Percentiles rank a stretch among this genome's conserved stretches.
phyloP scores from a whole-genome alignment of 2,329 filamentous ascomycete species.

The Didymella sp. region DNA sequence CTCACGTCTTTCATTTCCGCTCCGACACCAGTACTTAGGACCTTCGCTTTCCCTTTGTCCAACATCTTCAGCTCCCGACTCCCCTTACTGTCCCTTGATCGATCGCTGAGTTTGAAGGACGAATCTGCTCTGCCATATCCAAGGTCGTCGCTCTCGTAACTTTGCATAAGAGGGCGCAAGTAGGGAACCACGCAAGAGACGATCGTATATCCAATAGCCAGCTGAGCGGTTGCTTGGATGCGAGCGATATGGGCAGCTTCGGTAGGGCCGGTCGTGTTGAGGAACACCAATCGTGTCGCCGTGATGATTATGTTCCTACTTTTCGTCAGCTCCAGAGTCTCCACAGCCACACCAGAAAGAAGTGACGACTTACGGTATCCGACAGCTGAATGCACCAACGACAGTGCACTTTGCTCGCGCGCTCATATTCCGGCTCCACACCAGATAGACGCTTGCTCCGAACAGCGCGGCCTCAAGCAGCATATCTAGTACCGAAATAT shows the following conservation, averaged over 20 bases:
- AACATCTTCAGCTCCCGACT: neutral
- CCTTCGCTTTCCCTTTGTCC: slow-evolving; percentile 1
- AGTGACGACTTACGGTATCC: slow-evolving; percentile 4
- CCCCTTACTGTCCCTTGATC: neutral
- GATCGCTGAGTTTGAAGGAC: neutral
- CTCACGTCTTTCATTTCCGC: neutral
- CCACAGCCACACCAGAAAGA: neutral
- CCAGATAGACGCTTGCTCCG: slow-evolving; percentile 13
- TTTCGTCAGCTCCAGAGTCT: neutral
- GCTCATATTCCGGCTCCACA: slow-evolving; percentile 20
- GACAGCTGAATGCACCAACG: slow-evolving; percentile 22
- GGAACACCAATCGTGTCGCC: slow-evolving; percentile 6
- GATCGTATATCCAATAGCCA: slow-evolving; percentile 19
- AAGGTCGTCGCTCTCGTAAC: slow-evolving; percentile 11
- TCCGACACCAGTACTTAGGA: neutral
- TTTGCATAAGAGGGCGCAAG: slow-evolving; percentile 21
- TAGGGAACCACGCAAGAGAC: slow-evolving; percentile 22
- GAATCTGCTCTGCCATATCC: neutral
- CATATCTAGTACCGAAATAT: slow-evolving; percentile 19
- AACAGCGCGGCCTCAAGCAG: slow-evolving; percentile 24
- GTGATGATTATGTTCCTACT: slow-evolving; percentile 8
- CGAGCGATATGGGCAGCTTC: slow-evolving; percentile 7
- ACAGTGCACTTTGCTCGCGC: slow-evolving; percentile 17
- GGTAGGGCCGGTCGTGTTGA: neutral
- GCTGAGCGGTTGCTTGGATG: slow-evolving; percentile 10